These are phyloP conservation scores for Lasiosphaeris hirsuta DNA, from an alignment of 495 filamentous ascomycete genomes.

Conservation along the genomic window DNA sequence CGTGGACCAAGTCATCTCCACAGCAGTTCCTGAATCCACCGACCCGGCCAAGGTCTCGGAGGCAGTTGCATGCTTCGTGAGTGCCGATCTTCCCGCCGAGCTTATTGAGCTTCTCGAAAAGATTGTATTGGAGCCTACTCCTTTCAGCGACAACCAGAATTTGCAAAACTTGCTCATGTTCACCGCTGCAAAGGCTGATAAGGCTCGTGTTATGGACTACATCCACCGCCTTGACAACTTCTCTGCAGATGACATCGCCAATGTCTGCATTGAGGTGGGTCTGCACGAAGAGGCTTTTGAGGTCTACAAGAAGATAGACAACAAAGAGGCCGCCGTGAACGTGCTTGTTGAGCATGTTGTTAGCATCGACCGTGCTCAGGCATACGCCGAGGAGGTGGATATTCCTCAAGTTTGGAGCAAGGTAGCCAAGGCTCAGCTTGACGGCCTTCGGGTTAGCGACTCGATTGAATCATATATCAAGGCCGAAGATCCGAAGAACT, in stretches of 20 bases:
- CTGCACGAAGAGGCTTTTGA: constrained; percentile 97
- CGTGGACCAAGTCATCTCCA: constrained; percentile 94
- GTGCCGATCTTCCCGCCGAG: constrained; percentile 85
- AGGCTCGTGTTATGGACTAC: constrained; percentile 93
- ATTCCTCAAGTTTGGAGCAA: constrained; percentile 98
- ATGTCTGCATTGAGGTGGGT: constrained; percentile 89
- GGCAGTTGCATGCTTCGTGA: constrained; percentile 89
- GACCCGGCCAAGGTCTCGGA: constrained; percentile 95
- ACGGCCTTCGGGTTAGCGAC: constrained; percentile 90
- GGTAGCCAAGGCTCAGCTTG: constrained; percentile 97
- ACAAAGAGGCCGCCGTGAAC: constrained; percentile 79
- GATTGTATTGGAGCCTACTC: constrained; percentile 96
- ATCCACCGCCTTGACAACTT: constrained; percentile 88
- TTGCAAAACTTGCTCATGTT: constrained; percentile 96
- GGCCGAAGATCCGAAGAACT: constrained; percentile 89
- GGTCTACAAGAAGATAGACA: constrained; percentile 95
- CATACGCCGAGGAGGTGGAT: constrained; percentile 94
- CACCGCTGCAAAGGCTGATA: constrained; percentile 95
- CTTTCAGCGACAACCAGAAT: constrained; percentile 94
- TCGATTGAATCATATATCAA: constrained; percentile 96
- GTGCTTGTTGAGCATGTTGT: constrained; percentile 96
- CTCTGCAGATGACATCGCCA: constrained; percentile 86
- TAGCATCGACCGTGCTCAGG: constrained; percentile 96
- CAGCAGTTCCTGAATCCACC: constrained; percentile 89
- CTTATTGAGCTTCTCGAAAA: constrained; percentile 98